phyloP scores from a whole-genome alignment of 139 green algal species.

The Tetraselmis striata region DNA sequence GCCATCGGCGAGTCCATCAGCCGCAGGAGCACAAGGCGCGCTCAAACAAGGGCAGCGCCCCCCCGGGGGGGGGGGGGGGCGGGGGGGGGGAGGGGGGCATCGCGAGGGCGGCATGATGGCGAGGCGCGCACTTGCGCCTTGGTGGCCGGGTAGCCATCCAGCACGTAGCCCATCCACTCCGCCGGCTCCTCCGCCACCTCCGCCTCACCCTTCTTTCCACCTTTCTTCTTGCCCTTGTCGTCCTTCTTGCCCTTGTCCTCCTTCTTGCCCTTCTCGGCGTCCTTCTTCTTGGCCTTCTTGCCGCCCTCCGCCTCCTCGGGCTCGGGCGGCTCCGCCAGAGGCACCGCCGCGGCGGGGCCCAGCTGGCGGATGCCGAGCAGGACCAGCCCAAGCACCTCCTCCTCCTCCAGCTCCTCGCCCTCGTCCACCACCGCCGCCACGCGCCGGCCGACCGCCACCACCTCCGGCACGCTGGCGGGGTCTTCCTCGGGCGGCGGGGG shows the following conservation, averaged over 20 bases:
- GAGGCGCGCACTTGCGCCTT: too few species aligned
- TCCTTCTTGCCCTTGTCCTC: conserved; percentile 5
- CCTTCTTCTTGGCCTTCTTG: neutral
- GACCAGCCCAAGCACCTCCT: neutral
- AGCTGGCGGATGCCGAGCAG: neutral
- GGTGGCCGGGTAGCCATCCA: conserved; percentile 66
- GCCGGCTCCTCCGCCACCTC: conserved; percentile 2
- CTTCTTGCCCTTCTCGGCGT: neutral
- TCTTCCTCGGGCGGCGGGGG: neutral
- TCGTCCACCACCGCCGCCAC: neutral
- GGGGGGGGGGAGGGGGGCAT: too few species aligned
- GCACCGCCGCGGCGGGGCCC: neutral
- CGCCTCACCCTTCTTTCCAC: neutral
- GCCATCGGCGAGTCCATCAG: too few species aligned
- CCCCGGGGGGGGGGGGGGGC: too few species aligned
- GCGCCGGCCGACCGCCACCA: neutral
- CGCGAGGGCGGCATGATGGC: too few species aligned
- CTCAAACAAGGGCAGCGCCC: too few species aligned
- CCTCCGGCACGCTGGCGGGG: neutral
- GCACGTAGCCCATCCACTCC: conserved; percentile 49
- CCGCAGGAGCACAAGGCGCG: too few species aligned
- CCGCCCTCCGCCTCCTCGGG: neutral
- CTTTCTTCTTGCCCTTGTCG: neutral
- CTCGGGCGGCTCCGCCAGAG: neutral
- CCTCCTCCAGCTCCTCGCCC: neutral